A percentile compares a stretch with the other conserved stretches of the same genome.
Conservation (phyloP, 2,329 filamentous ascomycete species). For the Chaetomiaceae sp. region DNA sequence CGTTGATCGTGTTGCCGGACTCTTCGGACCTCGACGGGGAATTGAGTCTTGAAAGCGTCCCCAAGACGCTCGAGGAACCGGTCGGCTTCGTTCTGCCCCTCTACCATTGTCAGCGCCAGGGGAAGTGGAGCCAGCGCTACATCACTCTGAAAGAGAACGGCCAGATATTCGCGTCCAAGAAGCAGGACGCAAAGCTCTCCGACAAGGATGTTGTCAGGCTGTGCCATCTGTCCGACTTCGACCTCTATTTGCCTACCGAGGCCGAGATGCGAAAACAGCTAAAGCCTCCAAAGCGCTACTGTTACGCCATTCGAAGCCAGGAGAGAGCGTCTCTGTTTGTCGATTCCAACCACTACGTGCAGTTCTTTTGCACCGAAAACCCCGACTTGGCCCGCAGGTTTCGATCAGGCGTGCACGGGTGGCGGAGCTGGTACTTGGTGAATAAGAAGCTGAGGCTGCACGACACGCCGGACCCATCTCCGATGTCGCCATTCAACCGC, state of each 20-base stretch:
- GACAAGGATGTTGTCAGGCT: slow-evolving; percentile 65
- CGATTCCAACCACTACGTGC: slow-evolving; percentile 77
- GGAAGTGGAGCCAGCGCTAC: slow-evolving; percentile 84
- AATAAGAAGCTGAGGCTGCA: slow-evolving; percentile 51
- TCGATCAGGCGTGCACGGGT: slow-evolving; percentile 64
- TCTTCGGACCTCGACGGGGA: slow-evolving; percentile 49
- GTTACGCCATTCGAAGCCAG: slow-evolving; percentile 87
- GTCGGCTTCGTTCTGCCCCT: slow-evolving; percentile 62
- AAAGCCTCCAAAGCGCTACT: slow-evolving; percentile 77
- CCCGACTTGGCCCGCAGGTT: slow-evolving; percentile 59
- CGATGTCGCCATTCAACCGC: slow-evolving; percentile 24
- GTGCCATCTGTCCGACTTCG: slow-evolving; percentile 86
- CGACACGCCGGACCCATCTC: slow-evolving; percentile 26
- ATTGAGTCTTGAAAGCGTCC: slow-evolving; percentile 60
- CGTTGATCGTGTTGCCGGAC: slow-evolving; percentile 60
- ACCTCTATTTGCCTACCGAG: slow-evolving; percentile 74
- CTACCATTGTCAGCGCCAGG: slow-evolving; percentile 72
- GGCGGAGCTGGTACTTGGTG: slow-evolving; percentile 89
- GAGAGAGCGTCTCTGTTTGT: slow-evolving; percentile 81
- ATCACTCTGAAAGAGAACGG: slow-evolving; percentile 68
- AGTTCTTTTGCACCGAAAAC: slow-evolving; percentile 85
- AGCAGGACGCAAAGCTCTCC: slow-evolving; percentile 48
- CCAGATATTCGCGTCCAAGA: slow-evolving; percentile 67
- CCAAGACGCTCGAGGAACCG: slow-evolving; percentile 53
- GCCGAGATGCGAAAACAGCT: slow-evolving; percentile 63